phyloP scores from a whole-genome alignment of 176 grass and related monocot genomes.

The Microstegium vimineum region DNA sequence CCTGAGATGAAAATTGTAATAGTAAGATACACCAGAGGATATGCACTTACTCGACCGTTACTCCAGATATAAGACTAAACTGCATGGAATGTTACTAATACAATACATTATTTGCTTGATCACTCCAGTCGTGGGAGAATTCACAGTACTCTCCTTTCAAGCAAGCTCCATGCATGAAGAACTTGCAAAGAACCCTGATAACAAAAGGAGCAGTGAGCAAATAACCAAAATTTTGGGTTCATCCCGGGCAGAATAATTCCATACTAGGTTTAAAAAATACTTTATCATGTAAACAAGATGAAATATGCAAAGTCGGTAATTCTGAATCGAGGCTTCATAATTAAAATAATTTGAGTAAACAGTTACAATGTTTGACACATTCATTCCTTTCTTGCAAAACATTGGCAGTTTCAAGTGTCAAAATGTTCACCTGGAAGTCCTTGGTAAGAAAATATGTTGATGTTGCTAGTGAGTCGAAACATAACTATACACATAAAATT shows the following conservation, averaged over 20 bases:
- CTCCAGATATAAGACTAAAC: not conserved
- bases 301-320: not conserved
- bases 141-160: slow-evolving; percentile 97
- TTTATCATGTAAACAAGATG: not conserved
- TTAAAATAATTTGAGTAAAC: not conserved
- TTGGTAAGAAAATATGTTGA: not conserved
- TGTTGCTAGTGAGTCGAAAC: not conserved
- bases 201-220: not conserved
- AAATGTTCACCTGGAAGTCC: not conserved
- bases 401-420: not conserved
- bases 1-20: slow-evolving; percentile 33
- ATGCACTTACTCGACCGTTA: not conserved
- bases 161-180: slow-evolving; percentile 92
- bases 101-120: slow-evolving; percentile 85
- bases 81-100: not conserved
- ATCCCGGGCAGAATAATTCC: slow-evolving; percentile 2
- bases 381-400: not conserved
- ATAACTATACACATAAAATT: not conserved
- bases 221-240: slow-evolving; percentile 12
- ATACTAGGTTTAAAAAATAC: not conserved
- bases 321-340: not conserved
- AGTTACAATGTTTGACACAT: not conserved
- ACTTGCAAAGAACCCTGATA: slow-evolving; percentile 89
- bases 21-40: slow-evolving; percentile 25
- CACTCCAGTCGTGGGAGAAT: slow-evolving; percentile 94